A percentile compares a stretch with the other conserved stretches of the same genome.
phyloP scores from a whole-genome alignment of 2,329 filamentous ascomycete genomes.

The Penicillium sp. region DNA sequence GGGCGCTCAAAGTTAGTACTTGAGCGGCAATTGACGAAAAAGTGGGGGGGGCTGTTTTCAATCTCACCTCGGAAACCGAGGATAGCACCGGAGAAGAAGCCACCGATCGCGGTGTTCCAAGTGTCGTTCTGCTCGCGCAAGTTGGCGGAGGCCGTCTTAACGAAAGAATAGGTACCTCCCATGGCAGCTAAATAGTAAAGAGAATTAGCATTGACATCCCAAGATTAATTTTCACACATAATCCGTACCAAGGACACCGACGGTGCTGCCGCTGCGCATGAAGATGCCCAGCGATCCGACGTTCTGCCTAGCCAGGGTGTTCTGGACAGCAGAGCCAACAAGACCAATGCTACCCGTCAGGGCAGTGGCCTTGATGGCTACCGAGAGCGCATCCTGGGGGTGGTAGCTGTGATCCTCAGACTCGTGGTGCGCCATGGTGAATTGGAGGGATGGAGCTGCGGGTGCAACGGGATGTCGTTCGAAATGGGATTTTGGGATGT shows the following conservation, averaged over 20 bases:
- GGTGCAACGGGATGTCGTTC: conserved; percentile 25
- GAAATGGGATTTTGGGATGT: conserved; percentile 27
- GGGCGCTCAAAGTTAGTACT: conserved; percentile 13
- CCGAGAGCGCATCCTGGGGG: conserved; percentile 70
- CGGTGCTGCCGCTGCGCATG: conserved; percentile 71
- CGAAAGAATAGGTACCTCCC: conserved; percentile 75
- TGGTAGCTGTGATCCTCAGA: conserved; percentile 58
- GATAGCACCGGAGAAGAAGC: conserved; percentile 71
- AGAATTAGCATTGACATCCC: conserved; percentile 8
- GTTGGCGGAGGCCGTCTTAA: conserved; percentile 74
- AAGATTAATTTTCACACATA: conserved; percentile 7
- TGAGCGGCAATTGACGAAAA: background rate
- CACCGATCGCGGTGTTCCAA: conserved; percentile 71
- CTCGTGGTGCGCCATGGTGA: conserved; percentile 50
- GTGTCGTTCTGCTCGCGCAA: conserved; percentile 79
- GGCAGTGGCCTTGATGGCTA: conserved; percentile 62
- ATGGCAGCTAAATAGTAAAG: conserved; percentile 57
- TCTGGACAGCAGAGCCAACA: conserved; percentile 75
- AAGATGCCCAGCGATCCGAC: conserved; percentile 78
- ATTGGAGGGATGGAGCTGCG: conserved; percentile 27
- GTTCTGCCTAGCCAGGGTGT: conserved; percentile 80
- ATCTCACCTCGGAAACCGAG: conserved; percentile 68
- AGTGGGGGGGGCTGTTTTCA: background rate
- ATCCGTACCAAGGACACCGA: conserved; percentile 63
- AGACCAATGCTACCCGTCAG: conserved; percentile 67